Base-by-base conservation (phyloP, 345 rosid genomes). In the Syzygium aromaticum region DNA sequence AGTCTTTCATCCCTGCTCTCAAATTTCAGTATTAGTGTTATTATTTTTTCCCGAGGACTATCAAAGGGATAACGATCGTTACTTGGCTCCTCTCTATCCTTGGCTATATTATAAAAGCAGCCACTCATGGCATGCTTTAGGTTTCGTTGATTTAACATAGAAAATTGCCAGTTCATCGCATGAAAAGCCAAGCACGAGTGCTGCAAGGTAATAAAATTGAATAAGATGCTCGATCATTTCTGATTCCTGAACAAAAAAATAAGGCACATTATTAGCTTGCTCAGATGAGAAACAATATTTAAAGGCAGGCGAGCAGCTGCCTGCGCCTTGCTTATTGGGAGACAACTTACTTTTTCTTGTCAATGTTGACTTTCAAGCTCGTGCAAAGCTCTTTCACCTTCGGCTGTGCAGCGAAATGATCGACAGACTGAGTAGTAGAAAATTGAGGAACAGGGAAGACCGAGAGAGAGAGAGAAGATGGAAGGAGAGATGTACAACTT, bases 401-500 rank as follows among this genome's bases (percentile, higher is more conserved):
- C 78, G 21, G 13, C 78, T 67, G 46, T 17, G 12, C 7, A 33
- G 46, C 13, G 46, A 73, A 33, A 22, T 30, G 43, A 67, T 67
- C 78, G 43, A 67, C 17, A 73, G 46, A 73, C 23, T 7, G 43
- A 16, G 49, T 0, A 30, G 78, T 43, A 15, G 43, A 67, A 16
- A 7, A 67, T 67, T 7, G 7, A 67, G 43, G 78, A 67, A 67
- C 78, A 30, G 77, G 77, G 22, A 15, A 33, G 11, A 14, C 8
- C 0, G 17, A 61, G 33, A 57, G 3, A 64, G 8, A 63, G 43
- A 63, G 40, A 38, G 59, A 49, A 19, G 3, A 80, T 86, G 85
- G 87, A 38, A 21, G 84, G 86, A 17, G 92, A 89, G 83, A 5
- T 89, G 17, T 53, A 64, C 38, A 77, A 84, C 46, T 49, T 89